Conservation (phyloP, 2,329 filamentous ascomycete genomes). For the Paecilomyces variotii region DNA sequence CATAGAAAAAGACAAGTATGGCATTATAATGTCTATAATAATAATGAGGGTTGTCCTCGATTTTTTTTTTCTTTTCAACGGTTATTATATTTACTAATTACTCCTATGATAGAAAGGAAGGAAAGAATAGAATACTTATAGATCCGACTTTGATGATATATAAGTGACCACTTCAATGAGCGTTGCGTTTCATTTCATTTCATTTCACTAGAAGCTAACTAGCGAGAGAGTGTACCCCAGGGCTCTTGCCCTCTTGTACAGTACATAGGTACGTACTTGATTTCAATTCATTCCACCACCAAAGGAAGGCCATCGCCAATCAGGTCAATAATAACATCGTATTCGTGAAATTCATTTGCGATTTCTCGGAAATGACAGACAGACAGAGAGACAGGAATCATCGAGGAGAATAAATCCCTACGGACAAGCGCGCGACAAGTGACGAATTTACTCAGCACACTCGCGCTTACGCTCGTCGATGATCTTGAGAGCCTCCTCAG, state of each 20-base stretch:
- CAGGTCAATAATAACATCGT: neutral
- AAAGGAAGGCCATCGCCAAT: neutral
- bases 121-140: neutral
- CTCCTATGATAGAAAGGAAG: neutral
- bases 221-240: neutral
- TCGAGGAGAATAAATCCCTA: neutral
- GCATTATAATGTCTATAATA: neutral
- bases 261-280: too few species aligned
- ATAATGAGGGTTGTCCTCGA: neutral
- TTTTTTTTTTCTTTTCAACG: too few species aligned
- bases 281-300: neutral
- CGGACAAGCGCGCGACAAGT: neutral
- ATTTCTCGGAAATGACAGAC: neutral
- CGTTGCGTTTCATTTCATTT: neutral
- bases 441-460: slow-evolving; percentile 54
- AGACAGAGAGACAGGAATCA: neutral
- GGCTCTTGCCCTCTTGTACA: neutral
- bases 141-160: neutral
- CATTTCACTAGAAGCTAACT: neutral
- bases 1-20: neutral
- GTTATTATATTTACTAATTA: neutral
- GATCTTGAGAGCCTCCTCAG: slow-evolving; percentile 72
- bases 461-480: slow-evolving; percentile 71
- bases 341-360: neutral
- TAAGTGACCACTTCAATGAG: neutral